These are phyloP conservation scores for Sphaerobolus stellatus DNA, from an alignment of 1,284 basidiomycete genomes.

Conservation along the genomic window DNA sequence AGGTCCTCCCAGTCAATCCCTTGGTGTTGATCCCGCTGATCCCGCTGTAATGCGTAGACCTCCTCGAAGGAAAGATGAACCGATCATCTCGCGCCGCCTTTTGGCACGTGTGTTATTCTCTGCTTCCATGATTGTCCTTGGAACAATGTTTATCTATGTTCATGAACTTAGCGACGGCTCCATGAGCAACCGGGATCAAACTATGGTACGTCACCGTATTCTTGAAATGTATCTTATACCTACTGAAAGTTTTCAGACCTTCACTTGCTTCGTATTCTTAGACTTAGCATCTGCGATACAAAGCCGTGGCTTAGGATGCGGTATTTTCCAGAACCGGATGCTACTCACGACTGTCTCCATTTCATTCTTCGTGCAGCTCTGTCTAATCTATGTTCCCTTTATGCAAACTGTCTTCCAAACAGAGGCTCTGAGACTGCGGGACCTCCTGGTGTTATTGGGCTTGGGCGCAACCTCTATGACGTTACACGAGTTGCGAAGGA, in stretches of 20 bases:
- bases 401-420: constrained; percentile 96
- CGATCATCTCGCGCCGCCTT: constrained; percentile 77
- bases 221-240: constrained; percentile 3
- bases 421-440: constrained; percentile 66
- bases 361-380: constrained; percentile 81
- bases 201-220: constrained; percentile 67
- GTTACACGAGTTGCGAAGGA: constrained; percentile 79
- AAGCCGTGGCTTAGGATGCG: constrained; percentile 86
- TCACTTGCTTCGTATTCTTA: constrained; percentile 95
- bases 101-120: constrained; percentile 85
- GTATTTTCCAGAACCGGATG: constrained; percentile 83
- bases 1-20: constrained; percentile 93
- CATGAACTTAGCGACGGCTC: constrained; percentile 80
- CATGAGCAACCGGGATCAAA: constrained; percentile 85
- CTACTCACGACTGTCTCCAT: constrained; percentile 83
- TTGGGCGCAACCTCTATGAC: constrained; percentile 69
- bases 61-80: constrained; percentile 85
- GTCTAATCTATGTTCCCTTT: constrained; percentile 85
- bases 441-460: constrained; percentile 72
- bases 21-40: constrained; percentile 96
- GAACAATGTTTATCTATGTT: constrained; percentile 87
- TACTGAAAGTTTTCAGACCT: constrained; percentile 61
- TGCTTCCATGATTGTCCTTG: constrained; percentile 85
- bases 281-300: constrained; percentile 94
- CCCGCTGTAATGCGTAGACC: constrained; percentile 86